Conservation (phyloP, 2,329 filamentous ascomycete species). For the Chrysoporthe deuterocubensis region DNA sequence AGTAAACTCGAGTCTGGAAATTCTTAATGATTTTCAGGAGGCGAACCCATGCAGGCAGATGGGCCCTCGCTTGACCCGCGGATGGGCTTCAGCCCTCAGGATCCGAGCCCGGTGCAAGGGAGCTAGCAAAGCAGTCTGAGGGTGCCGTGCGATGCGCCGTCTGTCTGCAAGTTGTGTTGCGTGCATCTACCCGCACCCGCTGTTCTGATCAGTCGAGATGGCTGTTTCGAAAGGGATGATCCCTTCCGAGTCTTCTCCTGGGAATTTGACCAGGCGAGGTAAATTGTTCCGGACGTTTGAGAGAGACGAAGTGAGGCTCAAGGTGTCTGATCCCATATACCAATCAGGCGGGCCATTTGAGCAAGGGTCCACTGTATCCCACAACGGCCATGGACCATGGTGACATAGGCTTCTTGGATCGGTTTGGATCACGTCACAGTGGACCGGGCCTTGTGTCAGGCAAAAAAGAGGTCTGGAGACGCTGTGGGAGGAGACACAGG, state of each 20-base stretch:
- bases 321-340: background rate
- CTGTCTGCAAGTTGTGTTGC: constrained; percentile 12
- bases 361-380: constrained; percentile 6
- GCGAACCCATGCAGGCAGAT: constrained; percentile 1
- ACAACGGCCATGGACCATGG: background rate
- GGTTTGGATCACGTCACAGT: constrained; percentile 24
- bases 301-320: constrained; percentile 5
- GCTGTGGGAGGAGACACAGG: background rate
- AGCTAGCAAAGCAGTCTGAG: constrained; percentile 2
- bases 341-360: background rate
- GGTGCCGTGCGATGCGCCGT: constrained; percentile 14
- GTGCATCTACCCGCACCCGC: constrained; percentile 16
- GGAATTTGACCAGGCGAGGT: constrained; percentile 1
- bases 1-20: background rate
- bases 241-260: constrained; percentile 14
- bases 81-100: background rate
- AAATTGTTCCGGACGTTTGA: constrained; percentile 1
- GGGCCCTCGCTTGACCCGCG: too few relatives aligned
- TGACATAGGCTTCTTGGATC: background rate
- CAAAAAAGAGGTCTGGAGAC: background rate
- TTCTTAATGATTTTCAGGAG: constrained; percentile 25
- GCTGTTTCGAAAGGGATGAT: constrained; percentile 22
- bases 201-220: constrained; percentile 17
- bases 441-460: constrained; percentile 10
- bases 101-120: background rate